Evolutionary conservation across 2,329 filamentous ascomycete species (phyloP), one percentile per base, ranked within the genome.

Genomic region (Exophiala lecanii-corni): DNA sequence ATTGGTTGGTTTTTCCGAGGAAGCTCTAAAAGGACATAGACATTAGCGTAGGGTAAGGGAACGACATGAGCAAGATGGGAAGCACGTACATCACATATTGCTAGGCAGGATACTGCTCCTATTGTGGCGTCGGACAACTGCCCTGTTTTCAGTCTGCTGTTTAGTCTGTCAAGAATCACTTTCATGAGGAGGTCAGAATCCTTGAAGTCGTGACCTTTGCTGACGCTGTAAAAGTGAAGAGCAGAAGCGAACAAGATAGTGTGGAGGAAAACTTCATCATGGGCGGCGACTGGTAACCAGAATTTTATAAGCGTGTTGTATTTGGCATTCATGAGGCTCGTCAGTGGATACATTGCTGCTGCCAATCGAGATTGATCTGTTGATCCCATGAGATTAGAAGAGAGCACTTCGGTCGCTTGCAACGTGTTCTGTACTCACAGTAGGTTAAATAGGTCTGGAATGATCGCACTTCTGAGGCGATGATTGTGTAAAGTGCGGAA

Each of bases 101-200:
- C 48, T 34, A 54, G 28, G 31, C 51, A 54, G 9, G 51, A 49
- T 2, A 54, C 45, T 7, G 48, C 45, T 15, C 45, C 48, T 28
- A 54, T 54, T 3, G 51, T 54, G 10, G 35, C 43, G 25, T 51
- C 51, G 30, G 51, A 51, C 7, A 47, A 39, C 9, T 42, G 37
- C 2, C 34, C 20, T 17, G 38, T 33, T 12, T 36, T 41, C 7
- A 54, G 16, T 19, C 45, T 39, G 23, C 41, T 31, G 32, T 54
- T 54, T 5, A 54, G 45, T 28, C 44, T 40, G 16, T 46, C 36
- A 10, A 54, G 40, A 19, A 54, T 51, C 1, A 46, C 41, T 20
- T 46, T 51, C 45, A 51, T 44, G 12, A 51, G 28, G 20, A 46
- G 13, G 4, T 46, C 32, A 12, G 51, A 48, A 25, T 39, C 36